phyloP scores from a whole-genome alignment of 352 stramenopile species.

The Poterioochromonas sp. region DNA sequence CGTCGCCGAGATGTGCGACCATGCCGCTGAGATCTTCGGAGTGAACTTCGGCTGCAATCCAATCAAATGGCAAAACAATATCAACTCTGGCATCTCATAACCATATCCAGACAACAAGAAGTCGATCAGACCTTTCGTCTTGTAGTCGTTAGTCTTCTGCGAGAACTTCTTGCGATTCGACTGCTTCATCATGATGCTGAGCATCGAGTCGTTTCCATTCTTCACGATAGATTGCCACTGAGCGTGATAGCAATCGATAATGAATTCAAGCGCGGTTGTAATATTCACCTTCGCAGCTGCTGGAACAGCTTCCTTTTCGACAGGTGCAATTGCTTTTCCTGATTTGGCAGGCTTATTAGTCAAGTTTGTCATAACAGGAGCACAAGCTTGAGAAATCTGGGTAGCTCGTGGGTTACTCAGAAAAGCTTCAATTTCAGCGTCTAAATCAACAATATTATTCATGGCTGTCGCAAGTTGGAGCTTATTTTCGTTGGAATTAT shows the following conservation, averaged over 20 bases:
- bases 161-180: neutral
- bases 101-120: neutral
- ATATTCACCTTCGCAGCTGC: neutral
- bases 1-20: neutral
- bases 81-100: neutral
- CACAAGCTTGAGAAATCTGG: no score
- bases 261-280: neutral
- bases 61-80: constrained; percentile 17
- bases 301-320: neutral
- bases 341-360: no score
- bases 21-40: neutral
- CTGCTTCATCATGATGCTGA: neutral
- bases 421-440: neutral
- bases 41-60: constrained; percentile 2
- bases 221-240: neutral
- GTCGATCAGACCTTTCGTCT: constrained; percentile 5
- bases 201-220: constrained; percentile 17
- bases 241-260: neutral
- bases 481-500: neutral
- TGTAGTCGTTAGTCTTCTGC: constrained; percentile 10
- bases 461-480: neutral
- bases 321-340: neutral
- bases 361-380: no score
- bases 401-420: no score
- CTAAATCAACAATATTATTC: neutral